Conservation (phyloP, 148 eudicot species). For the Polygonum maritimum region DNA sequence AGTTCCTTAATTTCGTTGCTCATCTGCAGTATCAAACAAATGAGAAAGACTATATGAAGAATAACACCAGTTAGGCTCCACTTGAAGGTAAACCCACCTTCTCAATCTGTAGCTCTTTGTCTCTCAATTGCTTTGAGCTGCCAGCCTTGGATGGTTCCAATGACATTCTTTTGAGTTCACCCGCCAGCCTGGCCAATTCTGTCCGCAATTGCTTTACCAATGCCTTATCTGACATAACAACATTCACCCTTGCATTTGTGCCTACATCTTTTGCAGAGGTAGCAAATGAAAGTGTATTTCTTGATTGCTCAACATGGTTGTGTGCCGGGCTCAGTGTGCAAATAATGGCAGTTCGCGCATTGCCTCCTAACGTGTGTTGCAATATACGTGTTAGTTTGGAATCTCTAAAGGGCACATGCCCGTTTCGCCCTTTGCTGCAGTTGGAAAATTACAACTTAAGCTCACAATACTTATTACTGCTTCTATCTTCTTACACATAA, state of each 20-base stretch:
- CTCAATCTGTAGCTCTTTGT: slow-evolving; percentile 77
- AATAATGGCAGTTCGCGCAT: slow-evolving; percentile 92
- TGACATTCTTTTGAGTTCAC: slow-evolving; percentile 43
- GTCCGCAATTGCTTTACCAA: slow-evolving; percentile 71
- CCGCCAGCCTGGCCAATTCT: slow-evolving; percentile 68
- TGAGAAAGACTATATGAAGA: not conserved
- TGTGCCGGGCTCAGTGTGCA: slow-evolving; percentile 91
- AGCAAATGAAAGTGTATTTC: slow-evolving; percentile 78
- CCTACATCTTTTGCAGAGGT: slow-evolving; percentile 93
- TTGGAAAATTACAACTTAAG: not conserved
- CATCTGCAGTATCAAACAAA: slow-evolving; percentile 42
- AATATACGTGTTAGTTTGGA: slow-evolving; percentile 91
- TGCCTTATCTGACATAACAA: slow-evolving; percentile 96
- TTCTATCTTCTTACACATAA: too few species aligned
- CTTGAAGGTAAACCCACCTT: slow-evolving; percentile 33
- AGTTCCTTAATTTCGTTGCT: slow-evolving; percentile 70
- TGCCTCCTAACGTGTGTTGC: slow-evolving; percentile 92
- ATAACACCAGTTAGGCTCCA: not conserved
- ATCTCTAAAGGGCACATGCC: slow-evolving; percentile 86
- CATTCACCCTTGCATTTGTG: slow-evolving; percentile 87
- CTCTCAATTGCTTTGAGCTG: slow-evolving; percentile 36
- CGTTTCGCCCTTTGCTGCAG: slow-evolving; percentile 78
- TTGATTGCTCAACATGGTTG: slow-evolving; percentile 77
- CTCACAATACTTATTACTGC: not conserved
- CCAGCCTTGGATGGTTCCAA: slow-evolving; percentile 26